Percentiles rank a stretch among this genome's conserved stretches.
Evolutionary conservation across 192 early-diverging fungal species (phyloP).

Genomic region (Coemansia sp.): DNA sequence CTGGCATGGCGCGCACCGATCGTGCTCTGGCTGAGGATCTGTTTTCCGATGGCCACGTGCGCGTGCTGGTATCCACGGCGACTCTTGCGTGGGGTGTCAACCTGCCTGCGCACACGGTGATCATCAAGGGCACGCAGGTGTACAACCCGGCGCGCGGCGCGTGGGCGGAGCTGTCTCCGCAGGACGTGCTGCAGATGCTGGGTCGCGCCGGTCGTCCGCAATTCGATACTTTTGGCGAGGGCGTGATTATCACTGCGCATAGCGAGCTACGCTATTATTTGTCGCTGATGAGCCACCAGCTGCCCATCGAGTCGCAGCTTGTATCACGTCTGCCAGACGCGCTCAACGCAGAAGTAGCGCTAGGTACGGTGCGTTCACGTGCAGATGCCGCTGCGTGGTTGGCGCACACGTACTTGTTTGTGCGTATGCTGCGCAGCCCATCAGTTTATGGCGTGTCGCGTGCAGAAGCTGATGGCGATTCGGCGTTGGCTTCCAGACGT

Average conservation of each 20-base stretch:
- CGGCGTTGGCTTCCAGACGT: constrained; percentile 79
- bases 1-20: constrained; percentile 91
- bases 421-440: constrained; percentile 94
- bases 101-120: constrained; percentile 95
- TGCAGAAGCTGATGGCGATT: constrained; percentile 63
- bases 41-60: constrained; percentile 80
- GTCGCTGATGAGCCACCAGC: constrained; percentile 93
- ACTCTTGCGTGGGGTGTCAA: constrained; percentile 99
- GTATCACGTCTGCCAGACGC: constrained; percentile 79
- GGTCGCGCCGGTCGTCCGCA: constrained; percentile 95
- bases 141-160: constrained; percentile 92
- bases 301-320: constrained; percentile 83
- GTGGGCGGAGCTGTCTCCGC: constrained; percentile 91
- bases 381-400: constrained; percentile 95
- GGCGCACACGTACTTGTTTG: constrained; percentile 97
- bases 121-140: constrained; percentile 97
- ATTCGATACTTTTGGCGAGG: constrained; percentile 91
- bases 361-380: constrained; percentile 79
- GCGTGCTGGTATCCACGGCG: constrained; percentile 93
- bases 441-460: constrained; percentile 73
- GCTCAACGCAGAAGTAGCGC: constrained; percentile 91
- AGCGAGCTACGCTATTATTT: constrained; percentile 98
- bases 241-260: constrained; percentile 91
- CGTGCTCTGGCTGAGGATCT: constrained; percentile 81
- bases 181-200: constrained; percentile 99